phyloP scores from a whole-genome alignment of 306 rosid genomes.

The Sphenostylis stenocarpa region DNA sequence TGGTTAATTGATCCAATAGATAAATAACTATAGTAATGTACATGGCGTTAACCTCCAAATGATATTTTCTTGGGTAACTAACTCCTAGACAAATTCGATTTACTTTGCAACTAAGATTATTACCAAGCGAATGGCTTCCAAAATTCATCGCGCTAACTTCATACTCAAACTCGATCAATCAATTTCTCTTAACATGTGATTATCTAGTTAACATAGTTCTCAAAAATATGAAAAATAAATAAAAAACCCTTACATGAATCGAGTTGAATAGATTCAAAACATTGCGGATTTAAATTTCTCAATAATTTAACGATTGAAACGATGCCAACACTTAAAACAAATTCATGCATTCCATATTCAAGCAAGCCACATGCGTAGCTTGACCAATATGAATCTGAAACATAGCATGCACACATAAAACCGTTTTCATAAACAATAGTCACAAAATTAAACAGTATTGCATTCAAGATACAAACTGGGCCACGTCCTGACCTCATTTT shows the following conservation, averaged over 20 bases:
- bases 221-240: neutral
- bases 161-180: too few relatives aligned
- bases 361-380: neutral
- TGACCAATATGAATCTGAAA: neutral
- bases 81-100: too few relatives aligned
- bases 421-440: neutral
- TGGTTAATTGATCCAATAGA: too few relatives aligned
- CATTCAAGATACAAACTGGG: neutral
- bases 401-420: slow-evolving; percentile 20
- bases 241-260: neutral
- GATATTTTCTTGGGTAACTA: too few relatives aligned
- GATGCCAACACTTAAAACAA: neutral
- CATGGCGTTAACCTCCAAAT: too few relatives aligned
- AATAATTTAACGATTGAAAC: neutral
- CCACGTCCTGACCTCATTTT: neutral
- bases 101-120: too few relatives aligned
- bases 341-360: neutral
- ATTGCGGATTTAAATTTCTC: neutral
- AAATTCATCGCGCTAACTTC: too few relatives aligned
- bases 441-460: neutral
- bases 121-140: too few relatives aligned
- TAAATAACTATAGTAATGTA: too few relatives aligned
- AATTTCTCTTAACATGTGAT: too few relatives aligned
- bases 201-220: neutral
- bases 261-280: neutral